Evolutionary conservation across 192 early-diverging fungal species (phyloP).

Genomic region (Pilaira anomala): DNA sequence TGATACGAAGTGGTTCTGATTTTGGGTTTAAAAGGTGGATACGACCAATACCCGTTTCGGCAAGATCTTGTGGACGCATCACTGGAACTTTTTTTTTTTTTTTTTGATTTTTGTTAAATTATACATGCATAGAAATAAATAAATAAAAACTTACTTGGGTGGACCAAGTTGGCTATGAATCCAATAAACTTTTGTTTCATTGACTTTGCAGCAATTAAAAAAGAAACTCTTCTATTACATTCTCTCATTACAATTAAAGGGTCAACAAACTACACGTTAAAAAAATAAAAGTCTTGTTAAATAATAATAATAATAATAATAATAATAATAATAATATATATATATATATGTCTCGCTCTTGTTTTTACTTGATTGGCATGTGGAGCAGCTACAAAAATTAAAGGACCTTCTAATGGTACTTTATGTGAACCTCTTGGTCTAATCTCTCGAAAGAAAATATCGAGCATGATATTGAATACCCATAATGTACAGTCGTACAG

Average conservation of each 20-base stretch:
- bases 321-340: too few relatives aligned
- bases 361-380: slow-evolving; percentile 67
- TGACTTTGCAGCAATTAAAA: slow-evolving; percentile 80
- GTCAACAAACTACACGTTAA: slow-evolving; percentile 80
- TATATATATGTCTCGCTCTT: background rate
- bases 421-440: slow-evolving; percentile 76
- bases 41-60: slow-evolving; percentile 65
- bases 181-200: slow-evolving; percentile 87
- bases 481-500: slow-evolving; percentile 65
- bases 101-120: background rate
- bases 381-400: slow-evolving; percentile 89
- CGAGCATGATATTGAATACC: slow-evolving; percentile 68
- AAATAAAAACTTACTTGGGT: slow-evolving; percentile 63
- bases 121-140: background rate
- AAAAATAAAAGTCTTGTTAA: background rate
- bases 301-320: too few relatives aligned
- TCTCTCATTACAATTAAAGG: slow-evolving; percentile 86
- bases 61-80: slow-evolving; percentile 87
- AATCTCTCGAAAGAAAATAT: slow-evolving; percentile 90
- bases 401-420: slow-evolving; percentile 83
- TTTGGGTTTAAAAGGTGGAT: slow-evolving; percentile 65
- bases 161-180: slow-evolving; percentile 64
- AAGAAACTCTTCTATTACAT: slow-evolving; percentile 73
- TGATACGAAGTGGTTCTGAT: slow-evolving; percentile 62
- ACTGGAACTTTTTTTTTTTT: slow-evolving; percentile 70